phyloP scores from a whole-genome alignment of 2,329 filamentous ascomycete species.

The Fusarium gaditjirri region DNA sequence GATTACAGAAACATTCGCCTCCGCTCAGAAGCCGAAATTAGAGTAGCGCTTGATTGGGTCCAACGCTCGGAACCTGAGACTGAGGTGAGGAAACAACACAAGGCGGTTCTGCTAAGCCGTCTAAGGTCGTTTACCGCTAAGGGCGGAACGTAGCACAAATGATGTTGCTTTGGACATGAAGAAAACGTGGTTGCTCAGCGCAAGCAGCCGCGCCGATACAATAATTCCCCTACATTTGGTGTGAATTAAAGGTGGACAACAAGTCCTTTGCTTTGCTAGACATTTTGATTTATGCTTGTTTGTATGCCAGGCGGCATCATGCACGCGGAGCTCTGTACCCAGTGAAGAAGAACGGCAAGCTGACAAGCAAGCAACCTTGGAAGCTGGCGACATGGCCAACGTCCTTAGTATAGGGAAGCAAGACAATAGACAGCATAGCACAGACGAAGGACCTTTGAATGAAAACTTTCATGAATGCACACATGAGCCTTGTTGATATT shows the following conservation, averaged over 20 bases:
- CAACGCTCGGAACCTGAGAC: slow-evolving; percentile 50
- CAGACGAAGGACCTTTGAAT: slow-evolving; percentile 17
- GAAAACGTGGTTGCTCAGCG: slow-evolving; percentile 11
- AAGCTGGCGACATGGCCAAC: slow-evolving; percentile 9
- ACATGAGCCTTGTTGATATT: background rate
- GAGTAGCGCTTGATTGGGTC: slow-evolving; percentile 71
- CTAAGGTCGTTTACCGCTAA: slow-evolving; percentile 30
- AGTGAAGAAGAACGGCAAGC: slow-evolving; percentile 1
- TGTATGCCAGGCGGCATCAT: slow-evolving; percentile 16
- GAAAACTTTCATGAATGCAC: slow-evolving; percentile 5
- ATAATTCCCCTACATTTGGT: slow-evolving; percentile 8
- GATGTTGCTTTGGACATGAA: slow-evolving; percentile 19
- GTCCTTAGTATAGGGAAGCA: slow-evolving; percentile 2
- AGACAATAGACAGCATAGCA: slow-evolving; percentile 13
- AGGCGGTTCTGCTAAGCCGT: slow-evolving; percentile 33
- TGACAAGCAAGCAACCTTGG: background rate
- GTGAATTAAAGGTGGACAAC: slow-evolving; percentile 1
- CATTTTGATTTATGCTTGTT: slow-evolving; percentile 19
- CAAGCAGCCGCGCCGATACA: slow-evolving; percentile 15
- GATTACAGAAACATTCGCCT: slow-evolving; percentile 56
- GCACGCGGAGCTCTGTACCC: background rate
- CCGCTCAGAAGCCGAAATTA: slow-evolving; percentile 69
- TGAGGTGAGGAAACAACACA: slow-evolving; percentile 36
- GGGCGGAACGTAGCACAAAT: slow-evolving; percentile 6
- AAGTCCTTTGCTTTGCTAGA: slow-evolving; percentile 11